These are phyloP conservation scores for Pulicaria dysenterica DNA, from an alignment of 129 eudicot genomes.

Conservation along the genomic window DNA sequence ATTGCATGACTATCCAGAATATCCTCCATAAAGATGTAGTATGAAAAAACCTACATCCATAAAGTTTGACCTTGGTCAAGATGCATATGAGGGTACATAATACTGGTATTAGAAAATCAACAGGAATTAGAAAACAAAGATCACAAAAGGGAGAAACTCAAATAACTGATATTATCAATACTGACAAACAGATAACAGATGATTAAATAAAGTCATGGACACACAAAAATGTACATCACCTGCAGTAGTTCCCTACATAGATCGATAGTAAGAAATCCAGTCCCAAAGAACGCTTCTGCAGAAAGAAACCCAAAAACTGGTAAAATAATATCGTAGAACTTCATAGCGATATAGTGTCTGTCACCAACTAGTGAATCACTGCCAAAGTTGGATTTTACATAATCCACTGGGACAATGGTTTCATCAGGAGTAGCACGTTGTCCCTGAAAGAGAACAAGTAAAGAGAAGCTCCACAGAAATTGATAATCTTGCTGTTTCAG, in stretches of 20 bases:
- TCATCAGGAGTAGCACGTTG: conserved; percentile 49
- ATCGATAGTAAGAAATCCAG: conserved; percentile 66
- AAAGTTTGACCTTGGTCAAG: conserved; percentile 23
- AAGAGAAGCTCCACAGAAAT: conserved; percentile 83
- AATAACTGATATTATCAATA: conserved; percentile 11
- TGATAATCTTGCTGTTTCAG: conserved; percentile 65
- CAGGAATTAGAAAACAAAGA: background rate
- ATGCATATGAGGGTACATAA: background rate
- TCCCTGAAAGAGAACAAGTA: conserved; percentile 85
- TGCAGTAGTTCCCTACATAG: conserved; percentile 75
- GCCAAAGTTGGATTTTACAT: conserved; percentile 54
- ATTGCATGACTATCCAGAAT: conserved; percentile 78
- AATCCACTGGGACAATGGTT: conserved; percentile 53
- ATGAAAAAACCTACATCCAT: conserved; percentile 73
- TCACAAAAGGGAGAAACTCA: conserved; percentile 4
- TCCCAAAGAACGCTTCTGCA: conserved; percentile 60
- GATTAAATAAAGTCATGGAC: conserved; percentile 5
- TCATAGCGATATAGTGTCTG: conserved; percentile 44
- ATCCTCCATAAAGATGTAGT: conserved; percentile 65
- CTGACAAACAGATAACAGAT: conserved; percentile 17
- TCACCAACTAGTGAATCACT: conserved; percentile 53
- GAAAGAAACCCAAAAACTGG: conserved; percentile 79
- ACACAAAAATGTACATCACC: conserved; percentile 43
- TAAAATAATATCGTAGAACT: conserved; percentile 57
- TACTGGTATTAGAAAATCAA: background rate